These are phyloP conservation scores for Picochlorum sp. DNA, from an alignment of 139 green algal species.

Conservation along the genomic window DNA sequence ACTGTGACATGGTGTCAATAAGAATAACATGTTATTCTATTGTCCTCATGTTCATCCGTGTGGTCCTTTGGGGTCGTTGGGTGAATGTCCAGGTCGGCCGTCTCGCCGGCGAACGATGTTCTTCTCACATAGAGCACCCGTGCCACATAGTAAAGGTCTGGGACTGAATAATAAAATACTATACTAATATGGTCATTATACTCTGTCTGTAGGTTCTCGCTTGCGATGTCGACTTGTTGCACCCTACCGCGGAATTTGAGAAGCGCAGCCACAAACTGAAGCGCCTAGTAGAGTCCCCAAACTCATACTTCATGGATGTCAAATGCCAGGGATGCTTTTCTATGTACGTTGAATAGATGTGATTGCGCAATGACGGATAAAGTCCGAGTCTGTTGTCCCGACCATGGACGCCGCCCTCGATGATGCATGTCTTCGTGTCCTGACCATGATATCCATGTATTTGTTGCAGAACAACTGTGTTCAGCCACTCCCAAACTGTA, in stretches of 20 bases:
- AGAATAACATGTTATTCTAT: too few species aligned
- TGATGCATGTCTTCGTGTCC: neutral
- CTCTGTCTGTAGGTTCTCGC: conserved; percentile 31
- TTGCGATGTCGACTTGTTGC: conserved; percentile 93
- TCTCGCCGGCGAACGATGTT: too few species aligned
- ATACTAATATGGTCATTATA: conserved; percentile 1
- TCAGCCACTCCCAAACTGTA: conserved; percentile 94
- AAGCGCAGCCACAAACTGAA: conserved; percentile 97
- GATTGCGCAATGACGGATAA: neutral
- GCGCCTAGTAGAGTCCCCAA: conserved; percentile 79
- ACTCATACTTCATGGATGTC: conserved; percentile 92
- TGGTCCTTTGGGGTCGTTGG: too few species aligned
- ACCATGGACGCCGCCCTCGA: neutral
- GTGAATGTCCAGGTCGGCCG: too few species aligned
- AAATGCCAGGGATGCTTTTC: conserved; percentile 96
- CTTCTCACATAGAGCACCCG: too few species aligned
- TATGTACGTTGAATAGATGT: conserved; percentile 50
- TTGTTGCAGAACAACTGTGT: conserved; percentile 91
- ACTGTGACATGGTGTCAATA: too few species aligned
- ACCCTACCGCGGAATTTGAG: conserved; percentile 90
- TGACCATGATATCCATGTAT: conserved; percentile 3
- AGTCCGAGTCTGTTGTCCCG: neutral
- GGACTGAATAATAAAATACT: neutral
- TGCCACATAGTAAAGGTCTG: neutral
- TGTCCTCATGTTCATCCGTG: too few species aligned